Evolutionary conservation across 2,329 filamentous ascomycete species (phyloP).

Genomic region (Aspergillus fischeri): DNA sequence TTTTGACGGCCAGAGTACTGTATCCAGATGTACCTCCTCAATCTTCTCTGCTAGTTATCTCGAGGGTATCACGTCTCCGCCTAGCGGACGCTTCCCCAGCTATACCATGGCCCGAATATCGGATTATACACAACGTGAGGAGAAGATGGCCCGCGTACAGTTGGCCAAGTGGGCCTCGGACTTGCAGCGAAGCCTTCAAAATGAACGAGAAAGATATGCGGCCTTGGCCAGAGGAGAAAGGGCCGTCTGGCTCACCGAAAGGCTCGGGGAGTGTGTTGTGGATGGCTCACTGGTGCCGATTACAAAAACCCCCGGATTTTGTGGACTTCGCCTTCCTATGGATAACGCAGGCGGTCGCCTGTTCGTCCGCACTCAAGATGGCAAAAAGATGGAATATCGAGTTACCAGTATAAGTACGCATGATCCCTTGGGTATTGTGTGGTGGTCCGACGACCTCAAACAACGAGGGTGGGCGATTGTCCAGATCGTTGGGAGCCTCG

Average conservation of each 20-base stretch:
- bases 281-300: constrained; percentile 60
- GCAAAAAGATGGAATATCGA: constrained; percentile 31
- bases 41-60: constrained; percentile 22
- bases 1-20: constrained; percentile 25
- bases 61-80: constrained; percentile 23
- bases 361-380: constrained; percentile 21
- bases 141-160: constrained; percentile 62
- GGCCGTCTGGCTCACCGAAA: constrained; percentile 65
- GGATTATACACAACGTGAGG: constrained; percentile 57
- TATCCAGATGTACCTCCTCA: constrained; percentile 14
- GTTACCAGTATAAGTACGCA: constrained; percentile 48
- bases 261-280: constrained; percentile 62
- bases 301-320: constrained; percentile 34
- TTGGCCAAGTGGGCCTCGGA: constrained; percentile 80
- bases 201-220: constrained; percentile 68
- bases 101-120: constrained; percentile 59
- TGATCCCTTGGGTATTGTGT: constrained; percentile 75
- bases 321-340: constrained; percentile 19
- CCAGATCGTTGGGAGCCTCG: constrained; percentile 69
- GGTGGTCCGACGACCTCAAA: constrained; percentile 63
- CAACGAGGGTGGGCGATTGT: constrained; percentile 63
- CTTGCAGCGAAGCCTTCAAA: constrained; percentile 69
- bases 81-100: constrained; percentile 37
- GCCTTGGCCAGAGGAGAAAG: constrained; percentile 59
- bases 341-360: constrained; percentile 22